Evolutionary conservation across 1,284 basidiomycete species (phyloP), one percentile per base, ranked within the genome.

Genomic region (Moniliella sp.): DNA sequence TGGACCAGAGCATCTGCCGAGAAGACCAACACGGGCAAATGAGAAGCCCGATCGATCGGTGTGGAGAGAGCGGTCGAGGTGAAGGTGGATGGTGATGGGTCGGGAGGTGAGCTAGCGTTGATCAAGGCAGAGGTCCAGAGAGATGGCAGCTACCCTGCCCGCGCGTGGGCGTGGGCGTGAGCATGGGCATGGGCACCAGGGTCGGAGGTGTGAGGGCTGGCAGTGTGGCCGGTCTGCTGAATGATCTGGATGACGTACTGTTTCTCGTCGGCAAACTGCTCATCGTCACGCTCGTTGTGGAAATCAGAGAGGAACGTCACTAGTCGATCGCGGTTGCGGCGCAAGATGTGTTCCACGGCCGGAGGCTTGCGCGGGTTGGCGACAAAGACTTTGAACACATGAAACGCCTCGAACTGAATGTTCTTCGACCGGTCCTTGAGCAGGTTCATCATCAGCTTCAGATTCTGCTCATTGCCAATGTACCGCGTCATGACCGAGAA

Each of bases 381-480:
- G 21, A 97, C 88, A 53, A 99, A 99, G 36, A 86, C 88, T 72
- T 97, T 99, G 73, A 99, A 99, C 18, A 99, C 91, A 52, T 97
- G 91, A 64, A 99, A 99, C 2, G 88, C 88, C 62, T 99, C 88
- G 41, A 94, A 97, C 63, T 99, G 88, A 33, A 99, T 97, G 62
- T 99, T 94, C 68, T 83, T 81, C 68, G 82, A 88, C 68, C 84
- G 84, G 57, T 94, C 84, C 40, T 84, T 71, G 31, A 99, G 67
- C 32, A 97, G 70, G 62, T 97, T 97, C 88, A 99, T 99, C 82
- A 97, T 93, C 73, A 88, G 80, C 73, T 94, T 94, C 40, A 99
- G 69, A 58, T 97, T 99, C 23, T 76, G 76, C 39, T 71, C 68
- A 30, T 44, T 44, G 4, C 78, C 73, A 48, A 97, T 94, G 61